Evolutionary conservation across 1,284 basidiomycete genomes (phyloP), one percentile per base, ranked within the genome.

Genomic region (Apiotrichum gracile): DNA sequence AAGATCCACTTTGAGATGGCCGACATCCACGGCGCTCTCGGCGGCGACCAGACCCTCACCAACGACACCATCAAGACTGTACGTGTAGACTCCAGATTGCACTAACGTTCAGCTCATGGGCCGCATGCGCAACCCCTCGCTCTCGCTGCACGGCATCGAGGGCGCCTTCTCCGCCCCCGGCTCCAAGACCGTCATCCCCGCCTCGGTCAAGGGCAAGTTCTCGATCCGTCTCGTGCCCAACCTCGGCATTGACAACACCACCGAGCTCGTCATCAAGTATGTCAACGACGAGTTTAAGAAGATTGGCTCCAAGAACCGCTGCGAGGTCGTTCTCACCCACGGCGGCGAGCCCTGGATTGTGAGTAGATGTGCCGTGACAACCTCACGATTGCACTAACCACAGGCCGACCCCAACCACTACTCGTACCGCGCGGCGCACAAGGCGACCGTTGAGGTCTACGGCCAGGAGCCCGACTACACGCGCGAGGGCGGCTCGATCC

Each of bases 61-160:
- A 77, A 83, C 12, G 86, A 94, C 74, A 93, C 92, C 73, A 83
- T 85, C 29, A 78, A 80, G n/a, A 85, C 89, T 40, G 67, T 72
- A 40, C 58, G 68, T 60, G 6, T 7, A 5, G n/a, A 14, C 12
- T 5, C 16, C 21, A 26, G 25, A 9, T 10, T 13, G 19, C 17
- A 5, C 50, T 55, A 17, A 45, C 25, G 17, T 3, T 4, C 49
- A 69, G 65, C 64, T 74, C 34, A 74, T 74, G 73, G 70, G 71
- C 44, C 60, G 71, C 58, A 74, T 74, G 73, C 62, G 72, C 50
- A 82, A 85, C 74, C 91, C 92, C 1, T 88, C 85, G 57, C 81
- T 98, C 55, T 94, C 91, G 4, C 77, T 98, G 17, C 94, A 98
- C 75, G 96, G 94, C 25, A 94, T 98, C 67, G 91, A 97, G 75